Evolutionary conservation across 2,329 filamentous ascomycete species (phyloP).

Genomic region (Scedosporium boydii): DNA sequence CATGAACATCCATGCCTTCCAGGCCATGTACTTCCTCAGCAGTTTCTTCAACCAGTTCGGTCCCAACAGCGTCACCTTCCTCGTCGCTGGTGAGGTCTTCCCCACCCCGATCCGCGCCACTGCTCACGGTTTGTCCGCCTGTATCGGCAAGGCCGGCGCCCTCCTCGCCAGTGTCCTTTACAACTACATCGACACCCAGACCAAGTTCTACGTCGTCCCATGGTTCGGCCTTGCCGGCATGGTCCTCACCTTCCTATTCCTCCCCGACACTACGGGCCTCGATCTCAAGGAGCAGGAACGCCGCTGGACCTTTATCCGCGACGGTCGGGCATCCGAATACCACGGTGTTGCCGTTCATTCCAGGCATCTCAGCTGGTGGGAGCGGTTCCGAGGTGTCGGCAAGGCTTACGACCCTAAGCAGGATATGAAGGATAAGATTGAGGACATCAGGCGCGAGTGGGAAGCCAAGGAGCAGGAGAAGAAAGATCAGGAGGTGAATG

Average conservation of each 20-base stretch:
- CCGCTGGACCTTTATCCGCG: conserved; percentile 78
- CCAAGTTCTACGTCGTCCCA: conserved; percentile 84
- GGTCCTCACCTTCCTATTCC: conserved; percentile 72
- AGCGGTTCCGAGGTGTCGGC: conserved; percentile 66
- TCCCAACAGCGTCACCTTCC: conserved; percentile 92
- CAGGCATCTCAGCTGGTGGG: conserved; percentile 79
- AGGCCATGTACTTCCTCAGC: conserved; percentile 95
- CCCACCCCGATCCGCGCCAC: conserved; percentile 87
- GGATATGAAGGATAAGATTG: conserved; percentile 76
- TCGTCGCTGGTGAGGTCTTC: conserved; percentile 93
- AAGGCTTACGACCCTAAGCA: conserved; percentile 76
- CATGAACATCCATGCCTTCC: conserved; percentile 74
- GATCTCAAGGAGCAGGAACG: conserved; percentile 97
- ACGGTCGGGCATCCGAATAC: conserved; percentile 71
- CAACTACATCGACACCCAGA: conserved; percentile 83
- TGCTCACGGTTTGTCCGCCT: conserved; percentile 91
- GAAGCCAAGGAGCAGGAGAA: conserved; percentile 39
- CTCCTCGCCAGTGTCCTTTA: conserved; percentile 81
- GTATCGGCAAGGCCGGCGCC: conserved; percentile 79
- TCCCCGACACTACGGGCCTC: conserved; percentile 93
- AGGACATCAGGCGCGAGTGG: conserved; percentile 66
- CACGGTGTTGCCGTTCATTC: conserved; percentile 90
- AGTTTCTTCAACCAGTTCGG: conserved; percentile 99
- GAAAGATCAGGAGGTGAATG: conserved; percentile 30
- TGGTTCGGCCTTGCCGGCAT: conserved; percentile 91